Evolutionary conservation across 495 filamentous ascomycete genomes (phyloP).

Genomic region (Penicillium turbatum): DNA sequence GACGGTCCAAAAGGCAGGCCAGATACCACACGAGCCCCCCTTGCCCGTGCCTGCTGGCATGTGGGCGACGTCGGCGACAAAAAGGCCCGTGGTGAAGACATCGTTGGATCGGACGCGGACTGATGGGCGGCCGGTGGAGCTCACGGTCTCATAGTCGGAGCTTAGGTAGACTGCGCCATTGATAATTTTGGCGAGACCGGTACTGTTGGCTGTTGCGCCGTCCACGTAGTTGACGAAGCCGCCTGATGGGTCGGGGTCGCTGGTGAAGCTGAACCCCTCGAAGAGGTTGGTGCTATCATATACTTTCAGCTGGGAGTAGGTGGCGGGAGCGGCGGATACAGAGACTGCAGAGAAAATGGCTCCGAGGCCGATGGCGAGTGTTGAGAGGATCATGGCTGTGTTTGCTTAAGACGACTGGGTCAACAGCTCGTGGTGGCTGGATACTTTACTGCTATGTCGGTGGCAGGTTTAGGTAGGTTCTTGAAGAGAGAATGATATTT

Average conservation of each 20-base stretch:
- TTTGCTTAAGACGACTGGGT: neutral
- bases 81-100: slow-evolving; percentile 53
- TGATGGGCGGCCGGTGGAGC: slow-evolving; percentile 49
- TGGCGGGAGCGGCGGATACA: neutral
- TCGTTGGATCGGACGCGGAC: slow-evolving; percentile 52
- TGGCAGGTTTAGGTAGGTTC: no score
- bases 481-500: neutral
- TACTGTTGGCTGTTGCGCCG: slow-evolving; percentile 44
- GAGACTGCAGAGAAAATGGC: neutral
- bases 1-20: slow-evolving; percentile 46
- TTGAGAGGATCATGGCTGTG: neutral
- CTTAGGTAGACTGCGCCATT: slow-evolving; percentile 42
- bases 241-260: slow-evolving; percentile 57
- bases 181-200: slow-evolving; percentile 50
- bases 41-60: slow-evolving; percentile 39
- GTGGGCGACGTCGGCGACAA: slow-evolving; percentile 57
- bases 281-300: slow-evolving; percentile 39
- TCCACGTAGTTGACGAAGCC: slow-evolving; percentile 65
- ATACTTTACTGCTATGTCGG: no score
- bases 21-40: slow-evolving; percentile 50
- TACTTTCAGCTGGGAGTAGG: neutral
- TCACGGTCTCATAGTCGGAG: slow-evolving; percentile 33
- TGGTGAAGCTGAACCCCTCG: slow-evolving; percentile 50
- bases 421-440: no score
- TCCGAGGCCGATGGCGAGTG: neutral